Percentiles rank a stretch among this genome's conserved stretches.
Evolutionary conservation across 73 alveolate species (phyloP).

Genomic region (Tetrahymena thermophila): DNA sequence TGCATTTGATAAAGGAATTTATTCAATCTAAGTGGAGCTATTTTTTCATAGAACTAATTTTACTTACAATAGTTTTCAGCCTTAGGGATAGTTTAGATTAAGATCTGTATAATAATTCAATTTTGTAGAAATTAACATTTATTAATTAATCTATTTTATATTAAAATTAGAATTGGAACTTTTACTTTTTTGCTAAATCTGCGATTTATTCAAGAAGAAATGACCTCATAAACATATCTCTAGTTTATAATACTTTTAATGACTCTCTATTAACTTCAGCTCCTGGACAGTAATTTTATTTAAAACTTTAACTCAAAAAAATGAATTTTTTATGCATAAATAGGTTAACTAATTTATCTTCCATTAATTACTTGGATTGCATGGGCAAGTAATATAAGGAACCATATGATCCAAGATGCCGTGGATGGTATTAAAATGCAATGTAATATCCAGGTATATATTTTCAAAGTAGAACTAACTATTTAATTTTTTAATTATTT

Average conservation of each 20-base stretch:
- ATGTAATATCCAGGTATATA: not conserved
- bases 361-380: not conserved
- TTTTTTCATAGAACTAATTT: not conserved
- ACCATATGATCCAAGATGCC: not conserved
- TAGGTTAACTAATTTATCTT: not conserved
- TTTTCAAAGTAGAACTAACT: too few relatives aligned
- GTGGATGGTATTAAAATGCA: not conserved
- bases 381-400: not conserved
- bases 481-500: too few relatives aligned
- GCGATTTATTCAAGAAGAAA: not conserved
- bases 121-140: too few relatives aligned
- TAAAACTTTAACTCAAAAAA: too few relatives aligned
- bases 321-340: too few relatives aligned
- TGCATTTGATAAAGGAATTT: not conserved
- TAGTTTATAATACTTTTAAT: not conserved
- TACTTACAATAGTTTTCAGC: not conserved
- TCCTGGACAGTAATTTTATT: not conserved
- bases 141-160: too few relatives aligned
- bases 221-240: not conserved
- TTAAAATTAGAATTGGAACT: not conserved
- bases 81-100: not conserved
- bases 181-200: not conserved
- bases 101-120: not conserved
- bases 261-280: not conserved
- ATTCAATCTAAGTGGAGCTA: not conserved